These are phyloP conservation scores for Neurospora terricola DNA, from an alignment of 495 filamentous ascomycete species.

Conservation along the genomic window DNA sequence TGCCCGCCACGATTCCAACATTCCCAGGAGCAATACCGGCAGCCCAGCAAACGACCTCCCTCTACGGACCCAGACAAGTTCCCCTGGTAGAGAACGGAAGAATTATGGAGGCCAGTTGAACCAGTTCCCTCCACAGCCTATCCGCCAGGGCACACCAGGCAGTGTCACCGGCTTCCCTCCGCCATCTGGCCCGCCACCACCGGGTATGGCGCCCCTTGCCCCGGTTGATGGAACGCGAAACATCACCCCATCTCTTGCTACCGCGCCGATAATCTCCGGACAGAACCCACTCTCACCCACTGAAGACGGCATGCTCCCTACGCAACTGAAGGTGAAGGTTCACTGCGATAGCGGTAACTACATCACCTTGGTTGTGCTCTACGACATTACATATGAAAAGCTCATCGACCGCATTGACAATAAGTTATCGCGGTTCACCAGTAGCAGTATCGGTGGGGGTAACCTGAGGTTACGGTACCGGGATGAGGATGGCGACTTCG, in stretches of 20 bases:
- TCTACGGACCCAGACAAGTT: conserved; percentile 41
- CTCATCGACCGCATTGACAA: conserved; percentile 94
- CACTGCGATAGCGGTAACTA: conserved; percentile 72
- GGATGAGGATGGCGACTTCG: conserved; percentile 87
- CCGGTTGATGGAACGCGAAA: conserved; percentile 13
- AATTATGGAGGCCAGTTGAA: conserved; percentile 31
- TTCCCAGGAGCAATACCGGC: conserved; percentile 43
- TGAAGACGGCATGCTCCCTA: conserved; percentile 51
- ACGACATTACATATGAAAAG: conserved; percentile 85
- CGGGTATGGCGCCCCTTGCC: conserved; percentile 22
- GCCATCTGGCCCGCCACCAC: conserved; percentile 21
- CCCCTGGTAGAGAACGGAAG: conserved; percentile 38
- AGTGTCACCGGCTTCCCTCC: conserved; percentile 19
- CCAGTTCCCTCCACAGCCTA: conserved; percentile 38
- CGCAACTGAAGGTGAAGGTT: conserved; percentile 90
- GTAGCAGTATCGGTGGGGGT: conserved; percentile 65
- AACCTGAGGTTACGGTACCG: conserved; percentile 76
- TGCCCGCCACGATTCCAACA: conserved; percentile 36
- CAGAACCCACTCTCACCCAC: conserved; percentile 33
- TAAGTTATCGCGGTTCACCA: conserved; percentile 76
- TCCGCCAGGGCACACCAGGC: conserved; percentile 34
- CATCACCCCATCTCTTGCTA: conserved; percentile 22
- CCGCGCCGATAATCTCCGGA: conserved; percentile 17
- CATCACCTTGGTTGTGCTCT: conserved; percentile 84
- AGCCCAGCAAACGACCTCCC: conserved; percentile 43